Percentiles rank a stretch among this genome's conserved stretches.
These are phyloP conservation scores for Quercus bicolor DNA, from an alignment of 306 rosid species.

Conservation along the genomic window DNA sequence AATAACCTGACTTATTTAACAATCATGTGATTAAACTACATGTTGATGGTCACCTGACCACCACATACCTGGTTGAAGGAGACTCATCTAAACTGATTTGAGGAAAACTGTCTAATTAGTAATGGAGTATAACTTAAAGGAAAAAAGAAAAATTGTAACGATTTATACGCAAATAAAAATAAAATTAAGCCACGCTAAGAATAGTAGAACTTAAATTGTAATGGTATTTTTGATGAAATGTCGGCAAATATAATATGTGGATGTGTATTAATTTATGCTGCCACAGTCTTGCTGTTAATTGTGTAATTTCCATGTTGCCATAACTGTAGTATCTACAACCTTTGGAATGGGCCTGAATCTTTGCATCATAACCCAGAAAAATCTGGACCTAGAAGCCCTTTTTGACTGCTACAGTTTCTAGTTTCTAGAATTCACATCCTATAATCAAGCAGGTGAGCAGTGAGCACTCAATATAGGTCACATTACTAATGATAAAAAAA, in stretches of 20 bases:
- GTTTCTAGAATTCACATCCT: not conserved
- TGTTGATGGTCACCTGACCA: no score
- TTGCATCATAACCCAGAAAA: not conserved
- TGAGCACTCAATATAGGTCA: slow-evolving; percentile 3
- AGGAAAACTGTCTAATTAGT: not conserved
- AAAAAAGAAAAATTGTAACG: not conserved
- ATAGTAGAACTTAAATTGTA: not conserved
- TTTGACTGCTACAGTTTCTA: not conserved
- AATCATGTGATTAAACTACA: no score
- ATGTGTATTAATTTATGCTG: not conserved
- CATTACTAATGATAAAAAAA: not conserved
- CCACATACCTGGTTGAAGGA: no score
- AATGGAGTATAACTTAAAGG: not conserved
- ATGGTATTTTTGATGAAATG: not conserved
- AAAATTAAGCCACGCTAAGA: not conserved
- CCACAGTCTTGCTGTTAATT: not conserved
- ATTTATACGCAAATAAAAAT: not conserved
- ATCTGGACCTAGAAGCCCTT: not conserved
- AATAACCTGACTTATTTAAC: no score
- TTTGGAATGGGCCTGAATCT: not conserved
- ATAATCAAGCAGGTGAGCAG: not conserved
- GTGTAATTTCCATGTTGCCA: not conserved
- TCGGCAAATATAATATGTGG: no score
- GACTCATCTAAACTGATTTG: no score
- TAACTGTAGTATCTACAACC: not conserved